Evolutionary conservation across 2,329 filamentous ascomycete genomes (phyloP), one percentile per base, ranked within the genome.

Genomic region (Tolypocladium album): DNA sequence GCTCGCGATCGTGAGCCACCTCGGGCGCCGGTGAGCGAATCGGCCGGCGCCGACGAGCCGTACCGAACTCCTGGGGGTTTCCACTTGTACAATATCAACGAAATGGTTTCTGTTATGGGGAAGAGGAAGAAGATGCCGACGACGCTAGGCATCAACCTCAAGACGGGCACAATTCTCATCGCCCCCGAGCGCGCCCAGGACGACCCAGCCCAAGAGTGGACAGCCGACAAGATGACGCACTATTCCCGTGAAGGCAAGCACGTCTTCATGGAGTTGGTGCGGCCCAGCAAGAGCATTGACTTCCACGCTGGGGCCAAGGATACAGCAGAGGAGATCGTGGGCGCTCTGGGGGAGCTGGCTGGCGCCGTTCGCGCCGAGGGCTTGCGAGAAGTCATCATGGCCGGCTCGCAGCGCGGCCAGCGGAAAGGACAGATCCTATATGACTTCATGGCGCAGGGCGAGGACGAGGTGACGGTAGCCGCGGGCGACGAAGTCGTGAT

Each of bases 211-310:
- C 88, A 95, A 70, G 92, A 96, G 74, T 99, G 94, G 94, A 88
- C 88, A 1, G 93, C 92, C 0, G 92, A 97, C 52, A 94, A 89
- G 71, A 88, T 99, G 81, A 92, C 89, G n/a, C 91, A 97, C 74
- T 97, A 97, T 73, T 97, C 92, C 27, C 91, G 96, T 61, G 94
- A 99, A 76, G 94, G 93, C 42, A 99, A 99, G 71, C 94, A 97
- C 74, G 90, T 99, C 17, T 99, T 99, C 70, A 81, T 99, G 71
- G 94, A 99, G 72, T 80, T 99, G 55, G 88, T 97, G 58, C 82
- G 88, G 59, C 94, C 94, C 8, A 96, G 90, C 75, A 97, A 93
- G 77, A 97, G 92, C 72, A 81, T 97, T 61, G 94, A 99, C 75
- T 95, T 99, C 66, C 94, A 99, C 72, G 95, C 94, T 22, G 94